A percentile compares a stretch with the other conserved stretches of the same genome.
Conservation (phyloP, 2,329 filamentous ascomycete genomes). For the Pestalotiopsis sp. region DNA sequence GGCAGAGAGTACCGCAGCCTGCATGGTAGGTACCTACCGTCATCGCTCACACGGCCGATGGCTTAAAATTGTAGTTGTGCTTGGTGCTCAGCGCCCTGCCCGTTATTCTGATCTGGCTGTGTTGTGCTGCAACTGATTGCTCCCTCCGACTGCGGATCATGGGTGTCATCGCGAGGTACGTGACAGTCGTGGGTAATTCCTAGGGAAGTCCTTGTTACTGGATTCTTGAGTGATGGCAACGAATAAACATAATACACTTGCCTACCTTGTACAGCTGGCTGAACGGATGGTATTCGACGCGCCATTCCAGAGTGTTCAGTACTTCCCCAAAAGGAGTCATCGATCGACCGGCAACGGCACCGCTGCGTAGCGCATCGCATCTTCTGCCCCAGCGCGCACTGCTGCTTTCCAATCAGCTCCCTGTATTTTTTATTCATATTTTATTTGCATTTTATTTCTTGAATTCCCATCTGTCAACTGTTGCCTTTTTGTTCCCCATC, state of each 20-base stretch:
- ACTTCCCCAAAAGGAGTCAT: conserved; percentile 19
- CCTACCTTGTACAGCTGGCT: conserved; percentile 11
- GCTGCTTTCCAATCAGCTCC: not conserved
- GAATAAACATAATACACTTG: not conserved
- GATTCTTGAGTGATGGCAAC: not conserved
- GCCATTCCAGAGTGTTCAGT: conserved; percentile 13
- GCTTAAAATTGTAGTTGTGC: not conserved
- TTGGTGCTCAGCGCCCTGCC: not conserved
- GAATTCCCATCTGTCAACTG: too few species aligned
- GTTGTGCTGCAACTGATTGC: not conserved
- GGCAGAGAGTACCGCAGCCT: not conserved
- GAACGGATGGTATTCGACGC: conserved; percentile 12
- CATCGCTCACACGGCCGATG: not conserved
- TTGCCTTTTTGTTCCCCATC: not conserved
- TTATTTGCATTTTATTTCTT: not conserved
- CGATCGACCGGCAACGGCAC: conserved; percentile 13
- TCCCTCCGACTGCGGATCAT: not conserved
- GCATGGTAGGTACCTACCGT: not conserved
- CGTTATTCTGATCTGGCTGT: not conserved
- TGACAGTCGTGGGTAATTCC: not conserved
- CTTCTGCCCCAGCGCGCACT: not conserved
- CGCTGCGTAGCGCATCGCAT: conserved; percentile 12
- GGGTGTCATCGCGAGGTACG: not conserved
- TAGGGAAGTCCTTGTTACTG: not conserved
- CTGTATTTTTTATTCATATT: not conserved